Base-by-base conservation (phyloP, 2,329 filamentous ascomycete genomes). In the Teratosphaeria destructans region DNA sequence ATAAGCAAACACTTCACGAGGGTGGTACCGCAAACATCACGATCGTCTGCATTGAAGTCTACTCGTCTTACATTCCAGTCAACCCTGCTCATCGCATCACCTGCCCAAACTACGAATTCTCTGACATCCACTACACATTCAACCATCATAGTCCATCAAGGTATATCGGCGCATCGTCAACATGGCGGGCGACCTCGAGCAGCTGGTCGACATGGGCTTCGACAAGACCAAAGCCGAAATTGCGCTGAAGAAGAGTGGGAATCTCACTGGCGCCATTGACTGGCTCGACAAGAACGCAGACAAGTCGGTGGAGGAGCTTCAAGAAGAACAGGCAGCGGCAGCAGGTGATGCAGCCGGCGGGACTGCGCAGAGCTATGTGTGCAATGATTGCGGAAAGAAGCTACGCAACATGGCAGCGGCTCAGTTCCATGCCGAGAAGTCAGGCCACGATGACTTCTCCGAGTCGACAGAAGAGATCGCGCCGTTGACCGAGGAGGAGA, bases 201-300 rank as follows among this genome's bases (percentile, higher is more conserved):
- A 81, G 71, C 81, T 87, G 67, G 72, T 84, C 67, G 82, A 84
- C 61, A 86, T 86, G 84, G 84, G 84, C 75, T 99, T 99, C 71
- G 90, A 95, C 64, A 84, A 85, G 69, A 84, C 90, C 69, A 86
- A 89, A 65, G 87, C 90, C 54, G 83, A 92, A 72, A 77, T 97
- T 54, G 94, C 94, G 39, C 80, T 96, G 64, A 90, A 93, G 76
- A 90, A 89, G 70, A 83, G 85, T 12, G 90, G 91, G 63, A 88
- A 88, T 60, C 77, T 91, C 90, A 78, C 76, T 72, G 88, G 86
- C 66, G 94, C 94, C 57, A 82, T 99, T 60, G 89, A 96, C 77
- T 99, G 94, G 94, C 83, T 99, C 1, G 92, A 95, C 72, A 84
- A 88, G 67, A 95, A 95, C 72, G 86, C 95, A 72, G 90, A 96